A percentile compares a stretch with the other conserved stretches of the same genome.
Evolutionary conservation across 257 asterid species (phyloP).

Genomic region (Solanum sitiens): DNA sequence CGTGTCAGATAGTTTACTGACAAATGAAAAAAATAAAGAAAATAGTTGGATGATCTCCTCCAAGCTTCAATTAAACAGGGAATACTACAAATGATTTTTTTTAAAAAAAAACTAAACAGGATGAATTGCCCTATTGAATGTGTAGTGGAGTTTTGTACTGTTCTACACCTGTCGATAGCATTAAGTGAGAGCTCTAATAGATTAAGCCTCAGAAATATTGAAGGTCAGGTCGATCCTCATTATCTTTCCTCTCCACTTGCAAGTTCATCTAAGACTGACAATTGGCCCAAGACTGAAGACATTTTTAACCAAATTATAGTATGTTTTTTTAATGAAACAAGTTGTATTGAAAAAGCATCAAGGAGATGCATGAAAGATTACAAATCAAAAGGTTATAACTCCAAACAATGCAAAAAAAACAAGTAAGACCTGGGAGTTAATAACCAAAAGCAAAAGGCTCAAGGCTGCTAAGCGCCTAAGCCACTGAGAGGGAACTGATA

Average conservation of each 20-base stretch:
- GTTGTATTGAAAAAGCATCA: background rate
- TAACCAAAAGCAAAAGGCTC: background rate
- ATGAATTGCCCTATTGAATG: background rate
- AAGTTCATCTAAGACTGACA: background rate
- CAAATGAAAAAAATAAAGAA: background rate
- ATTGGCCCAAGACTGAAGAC: background rate
- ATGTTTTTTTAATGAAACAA: background rate
- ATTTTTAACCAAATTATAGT: background rate
- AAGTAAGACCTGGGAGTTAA: background rate
- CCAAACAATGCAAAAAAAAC: background rate
- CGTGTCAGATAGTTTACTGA: background rate
- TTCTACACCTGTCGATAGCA: background rate
- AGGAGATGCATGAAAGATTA: background rate
- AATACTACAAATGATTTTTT: background rate
- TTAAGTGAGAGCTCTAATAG: background rate
- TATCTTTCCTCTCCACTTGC: background rate
- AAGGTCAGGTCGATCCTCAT: background rate
- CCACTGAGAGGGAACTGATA: background rate
- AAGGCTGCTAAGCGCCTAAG: background rate
- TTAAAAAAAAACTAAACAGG: background rate
- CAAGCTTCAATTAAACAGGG: background rate
- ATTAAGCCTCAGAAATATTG: background rate
- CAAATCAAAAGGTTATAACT: background rate
- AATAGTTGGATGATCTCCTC: background rate
- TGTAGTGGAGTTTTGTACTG: background rate